phyloP scores from a whole-genome alignment of 2,329 filamentous ascomycete genomes.

The Stagonosporopsis chrysanthemi region DNA sequence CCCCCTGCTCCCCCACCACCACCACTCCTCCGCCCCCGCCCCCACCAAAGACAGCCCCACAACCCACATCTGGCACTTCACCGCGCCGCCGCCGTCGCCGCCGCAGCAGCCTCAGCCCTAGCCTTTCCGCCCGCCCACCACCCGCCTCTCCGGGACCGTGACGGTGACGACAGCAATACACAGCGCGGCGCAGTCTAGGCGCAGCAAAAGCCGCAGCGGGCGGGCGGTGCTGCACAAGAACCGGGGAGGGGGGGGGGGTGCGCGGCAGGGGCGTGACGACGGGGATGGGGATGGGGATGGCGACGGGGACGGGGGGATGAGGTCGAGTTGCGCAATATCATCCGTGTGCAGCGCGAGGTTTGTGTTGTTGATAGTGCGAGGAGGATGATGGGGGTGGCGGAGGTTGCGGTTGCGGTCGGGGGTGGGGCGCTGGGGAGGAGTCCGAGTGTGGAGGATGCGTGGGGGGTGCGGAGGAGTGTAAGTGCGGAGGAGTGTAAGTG shows the following conservation, averaged over 20 bases:
- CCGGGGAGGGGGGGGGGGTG: neutral
- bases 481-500: conserved; percentile 11
- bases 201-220: neutral
- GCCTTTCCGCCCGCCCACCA: neutral
- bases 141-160: conserved; percentile 2
- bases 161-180: conserved; percentile 19
- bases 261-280: no score
- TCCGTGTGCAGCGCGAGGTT: conserved; percentile 19
- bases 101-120: no score
- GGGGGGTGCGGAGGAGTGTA: no score
- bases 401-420: no score
- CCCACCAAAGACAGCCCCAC: no score
- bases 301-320: conserved; percentile 17
- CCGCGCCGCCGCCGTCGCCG: no score
- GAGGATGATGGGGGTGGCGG: no score
- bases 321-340: conserved; percentile 30
- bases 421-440: conserved; percentile 7
- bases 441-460: conserved; percentile 1
- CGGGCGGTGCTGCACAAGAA: neutral
- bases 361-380: conserved; percentile 4
- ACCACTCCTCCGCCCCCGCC: no score
- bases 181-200: neutral
- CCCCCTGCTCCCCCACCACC: no score
- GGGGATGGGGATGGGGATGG: no score
- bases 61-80: no score